These are phyloP conservation scores for Populus hybrid DNA, from an alignment of 441 rosid species.

Conservation along the genomic window DNA sequence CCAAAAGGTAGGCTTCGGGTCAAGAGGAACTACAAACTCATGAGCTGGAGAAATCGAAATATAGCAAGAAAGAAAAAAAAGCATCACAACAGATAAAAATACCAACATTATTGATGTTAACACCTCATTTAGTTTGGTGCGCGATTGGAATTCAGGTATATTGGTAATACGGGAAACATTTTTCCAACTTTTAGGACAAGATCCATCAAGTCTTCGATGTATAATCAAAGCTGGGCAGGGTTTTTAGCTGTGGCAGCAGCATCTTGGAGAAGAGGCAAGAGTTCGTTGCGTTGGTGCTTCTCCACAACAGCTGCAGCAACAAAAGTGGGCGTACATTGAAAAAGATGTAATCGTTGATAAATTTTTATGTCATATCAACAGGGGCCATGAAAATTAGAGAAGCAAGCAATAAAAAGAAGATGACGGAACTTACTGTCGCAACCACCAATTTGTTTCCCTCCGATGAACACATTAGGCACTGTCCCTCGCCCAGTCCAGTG, in stretches of 20 bases:
- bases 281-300: constrained; percentile 49
- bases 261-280: constrained; percentile 48
- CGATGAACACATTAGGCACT: constrained; percentile 69
- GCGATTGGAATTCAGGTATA: background rate
- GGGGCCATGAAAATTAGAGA: background rate
- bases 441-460: constrained; percentile 66
- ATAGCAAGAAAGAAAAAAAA: background rate
- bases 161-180: background rate
- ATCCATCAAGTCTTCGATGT: background rate
- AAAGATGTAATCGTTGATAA: background rate
- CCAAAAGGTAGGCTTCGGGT: background rate
- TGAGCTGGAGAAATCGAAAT: background rate
- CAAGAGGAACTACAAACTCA: background rate
- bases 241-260: constrained; percentile 50
- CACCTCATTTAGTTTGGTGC: background rate
- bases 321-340: background rate
- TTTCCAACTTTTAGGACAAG: background rate
- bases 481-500: constrained; percentile 64
- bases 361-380: background rate
- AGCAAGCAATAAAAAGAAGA: background rate
- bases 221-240: constrained; percentile 36
- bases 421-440: constrained; percentile 46
- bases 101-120: background rate
- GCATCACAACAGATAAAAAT: background rate
- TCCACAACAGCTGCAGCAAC: constrained; percentile 44